These are phyloP conservation scores for Trichoderma sp. DNA, from an alignment of 2,329 filamentous ascomycete genomes.

Conservation along the genomic window DNA sequence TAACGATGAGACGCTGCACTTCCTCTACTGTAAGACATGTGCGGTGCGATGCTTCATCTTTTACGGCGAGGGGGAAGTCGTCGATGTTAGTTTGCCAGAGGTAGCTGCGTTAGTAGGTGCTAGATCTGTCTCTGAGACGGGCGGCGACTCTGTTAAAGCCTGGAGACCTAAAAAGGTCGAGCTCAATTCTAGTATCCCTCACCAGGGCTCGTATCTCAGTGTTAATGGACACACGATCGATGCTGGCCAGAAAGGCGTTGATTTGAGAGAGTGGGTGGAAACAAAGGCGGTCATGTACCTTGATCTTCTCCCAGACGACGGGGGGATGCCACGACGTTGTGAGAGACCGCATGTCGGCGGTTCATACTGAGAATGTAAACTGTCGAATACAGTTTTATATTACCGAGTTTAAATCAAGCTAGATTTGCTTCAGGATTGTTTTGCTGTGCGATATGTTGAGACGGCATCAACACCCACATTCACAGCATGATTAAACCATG, in stretches of 20 bases:
- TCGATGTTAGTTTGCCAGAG: constrained; percentile 24
- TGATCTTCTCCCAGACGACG: constrained; percentile 21
- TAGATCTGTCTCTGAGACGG: neutral
- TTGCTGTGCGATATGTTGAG: neutral
- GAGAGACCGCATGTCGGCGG: constrained; percentile 22
- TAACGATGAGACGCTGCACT: constrained; percentile 33
- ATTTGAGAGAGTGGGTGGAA: constrained; percentile 37
- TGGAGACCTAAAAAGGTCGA: constrained; percentile 31
- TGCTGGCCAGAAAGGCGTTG: constrained; percentile 35
- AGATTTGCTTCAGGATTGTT: neutral
- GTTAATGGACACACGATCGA: constrained; percentile 40
- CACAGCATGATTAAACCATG: neutral
- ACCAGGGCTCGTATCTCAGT: constrained; percentile 33
- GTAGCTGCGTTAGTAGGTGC: constrained; percentile 16
- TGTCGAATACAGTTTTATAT: neutral
- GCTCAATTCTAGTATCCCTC: constrained; percentile 16
- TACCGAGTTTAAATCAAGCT: neutral
- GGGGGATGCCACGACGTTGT: constrained; percentile 5
- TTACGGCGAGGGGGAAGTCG: constrained; percentile 33
- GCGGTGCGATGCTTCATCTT: constrained; percentile 44
- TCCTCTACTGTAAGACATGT: constrained; percentile 47
- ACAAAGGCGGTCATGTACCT: constrained; percentile 32
- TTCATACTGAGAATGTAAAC: constrained; percentile 20
- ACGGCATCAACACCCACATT: neutral
- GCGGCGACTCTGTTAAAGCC: constrained; percentile 27